A percentile compares a stretch with the other conserved stretches of the same genome.
These are phyloP conservation scores for Pleochaeta shiraiana DNA, from an alignment of 2,329 filamentous ascomycete genomes.

Conservation along the genomic window DNA sequence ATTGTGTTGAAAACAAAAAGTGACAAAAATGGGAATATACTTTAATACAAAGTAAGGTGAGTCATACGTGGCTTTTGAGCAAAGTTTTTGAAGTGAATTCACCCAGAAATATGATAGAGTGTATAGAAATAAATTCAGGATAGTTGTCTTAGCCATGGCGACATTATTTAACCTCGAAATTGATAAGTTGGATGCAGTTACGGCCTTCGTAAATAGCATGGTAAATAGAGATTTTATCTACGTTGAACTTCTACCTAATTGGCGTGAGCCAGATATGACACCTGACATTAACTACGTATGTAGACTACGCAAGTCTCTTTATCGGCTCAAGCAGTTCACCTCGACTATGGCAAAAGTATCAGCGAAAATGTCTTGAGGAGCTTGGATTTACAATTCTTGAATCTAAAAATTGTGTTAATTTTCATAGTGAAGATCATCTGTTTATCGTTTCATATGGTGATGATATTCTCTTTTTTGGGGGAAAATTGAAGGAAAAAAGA, in stretches of 20 bases:
- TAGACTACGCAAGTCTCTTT: not conserved
- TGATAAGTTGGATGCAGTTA: not conserved
- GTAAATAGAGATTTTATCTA: too few species aligned
- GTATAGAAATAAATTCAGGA: not conserved
- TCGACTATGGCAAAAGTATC: too few species aligned
- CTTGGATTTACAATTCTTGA: not conserved
- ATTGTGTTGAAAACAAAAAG: not conserved
- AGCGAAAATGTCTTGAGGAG: too few species aligned
- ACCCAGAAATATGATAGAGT: not conserved
- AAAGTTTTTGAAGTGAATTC: not conserved
- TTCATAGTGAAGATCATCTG: not conserved
- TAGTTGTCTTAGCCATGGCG: not conserved
- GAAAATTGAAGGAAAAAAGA: not conserved
- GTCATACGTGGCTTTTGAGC: not conserved
- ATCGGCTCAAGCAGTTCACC: too few species aligned
- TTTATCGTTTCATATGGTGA: not conserved
- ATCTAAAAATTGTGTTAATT: not conserved
- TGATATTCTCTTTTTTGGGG: not conserved
- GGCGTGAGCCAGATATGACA: not conserved
- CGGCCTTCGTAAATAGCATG: not conserved
- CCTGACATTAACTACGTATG: not conserved
- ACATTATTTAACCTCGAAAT: not conserved
- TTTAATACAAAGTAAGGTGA: not conserved
- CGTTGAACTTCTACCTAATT: constrained; percentile 1
- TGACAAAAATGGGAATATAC: not conserved